Base-by-base conservation (phyloP, 768 basidiomycete species). In the Lyophyllum atratum region DNA sequence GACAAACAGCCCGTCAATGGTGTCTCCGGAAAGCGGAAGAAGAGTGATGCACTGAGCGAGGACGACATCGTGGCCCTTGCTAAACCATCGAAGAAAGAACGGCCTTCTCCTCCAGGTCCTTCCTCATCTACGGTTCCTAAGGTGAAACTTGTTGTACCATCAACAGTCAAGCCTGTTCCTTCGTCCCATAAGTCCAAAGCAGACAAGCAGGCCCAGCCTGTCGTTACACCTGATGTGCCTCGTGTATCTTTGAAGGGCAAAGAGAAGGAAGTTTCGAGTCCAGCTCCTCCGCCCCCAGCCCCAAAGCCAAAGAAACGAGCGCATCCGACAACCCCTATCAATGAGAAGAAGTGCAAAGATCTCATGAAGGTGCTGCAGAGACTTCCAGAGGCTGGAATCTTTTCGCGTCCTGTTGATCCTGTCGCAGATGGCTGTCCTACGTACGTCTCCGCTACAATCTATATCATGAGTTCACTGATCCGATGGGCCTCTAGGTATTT, bases 381-480 rank as follows among this genome's bases (percentile, higher is more conserved):
- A 64, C 64, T 89, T 17, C 82, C 85, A 2, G 90, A 94, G 66
- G 81, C 85, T 39, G 73, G 70, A 26, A 87, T 93, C 56, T 98
- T 98, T 74, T 66, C 79, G 48, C 78, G 82, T 22, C 92, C 96
- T 3, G 96, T 98, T 19, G 89, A 98, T 70, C 90, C 95, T 3
- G 71, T 85, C 14, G 67, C 74, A 49, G 92, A 93, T 71, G 94
- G 92, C 19, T 96, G 91, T 70, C 94, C 96, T 46, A 95, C 93
- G 92, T 95, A 68, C 74, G 90, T 81, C 49, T 29, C 37, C 34
- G 17, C 42, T 40, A 51, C 39, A 47, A 21, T 14, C 4, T 22
- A 59, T 34, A 33, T 5, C 12, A 22, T 7, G 17, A 15, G 17
- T n/a, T 19, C 1, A 29, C 39, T 26, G 3, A 29, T 26, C 24